Base-by-base conservation (phyloP, 768 basidiomycete species). In the Exsudoporus frostii region DNA sequence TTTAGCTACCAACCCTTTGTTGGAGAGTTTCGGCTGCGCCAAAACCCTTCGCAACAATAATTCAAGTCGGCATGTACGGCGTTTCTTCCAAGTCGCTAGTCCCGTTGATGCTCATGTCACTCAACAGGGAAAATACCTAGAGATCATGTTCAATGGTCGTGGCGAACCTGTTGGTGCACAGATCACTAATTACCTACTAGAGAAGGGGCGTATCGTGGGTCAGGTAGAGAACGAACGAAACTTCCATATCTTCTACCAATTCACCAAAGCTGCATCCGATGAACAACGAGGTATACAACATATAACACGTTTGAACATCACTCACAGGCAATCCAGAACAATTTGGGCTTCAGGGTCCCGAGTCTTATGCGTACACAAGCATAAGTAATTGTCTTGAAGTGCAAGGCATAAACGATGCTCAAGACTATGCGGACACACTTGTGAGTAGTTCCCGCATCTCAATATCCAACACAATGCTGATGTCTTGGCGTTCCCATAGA, bases 221-320 rank as follows among this genome's bases (percentile, higher is more conserved):
- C 97, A 99, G 66, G 90, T 98, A 50, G 88, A 92, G 68, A 88
- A 90, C 60, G 97, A 99, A 72, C 85, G 97, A 55, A 91, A 97
- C 70, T 98, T 98, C 71, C 97, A 99, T 65, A 95, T 99, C 55
- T 98, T 99, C 77, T 99, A 98, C 71, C 97, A 99, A 67, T 97
- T 98, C 71, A 98, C 97, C 25, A 99, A 98, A 68, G 93, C 86
- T 6, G 96, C 97, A 5, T 84, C 89, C 7, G 79, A 86, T 43
- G 90, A 87, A 42, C 92, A 98, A 70, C 83, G 92, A 70, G 93
- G 94, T 91, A 63, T 52, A 80, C 19, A 24, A 45, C n/a, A 9
- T 25, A 14, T 47, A 7, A 39, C 24, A 7, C 47, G 32, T 3
- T 39, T 30, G 30, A 44, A 29, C 30, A 44, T 41, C 51, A 55